Percentiles rank a stretch among this genome's conserved stretches.
phyloP scores from a whole-genome alignment of 140 eudicot genomes.

The Flaveria floridana region DNA sequence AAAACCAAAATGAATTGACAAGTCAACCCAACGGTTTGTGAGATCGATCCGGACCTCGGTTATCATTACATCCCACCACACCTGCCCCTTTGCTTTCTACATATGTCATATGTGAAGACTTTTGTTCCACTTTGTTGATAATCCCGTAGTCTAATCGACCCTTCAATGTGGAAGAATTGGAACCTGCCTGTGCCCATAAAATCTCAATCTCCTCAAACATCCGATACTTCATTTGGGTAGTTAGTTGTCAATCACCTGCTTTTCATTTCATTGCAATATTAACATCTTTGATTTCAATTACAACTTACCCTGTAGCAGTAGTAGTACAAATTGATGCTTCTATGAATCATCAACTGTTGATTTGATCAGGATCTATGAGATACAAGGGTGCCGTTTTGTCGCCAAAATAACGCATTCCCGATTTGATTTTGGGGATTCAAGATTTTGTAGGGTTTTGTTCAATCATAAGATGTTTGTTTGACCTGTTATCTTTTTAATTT shows the following conservation, averaged over 20 bases:
- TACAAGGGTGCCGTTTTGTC: not conserved
- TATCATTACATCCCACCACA: too few relatives aligned
- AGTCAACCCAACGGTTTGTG: too few relatives aligned
- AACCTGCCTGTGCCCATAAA: constrained; percentile 26
- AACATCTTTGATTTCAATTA: not conserved
- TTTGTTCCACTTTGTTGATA: too few relatives aligned
- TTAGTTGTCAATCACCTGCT: constrained; percentile 4
- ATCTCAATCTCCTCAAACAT: constrained; percentile 32
- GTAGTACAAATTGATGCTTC: not conserved
- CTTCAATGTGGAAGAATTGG: constrained; percentile 27
- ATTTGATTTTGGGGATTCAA: not conserved
- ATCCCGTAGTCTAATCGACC: not conserved
- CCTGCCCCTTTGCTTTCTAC: too few relatives aligned
- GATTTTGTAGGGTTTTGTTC: too few relatives aligned
- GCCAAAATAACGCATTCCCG: not conserved
- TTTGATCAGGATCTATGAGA: not conserved
- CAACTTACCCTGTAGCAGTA: too few relatives aligned
- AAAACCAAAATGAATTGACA: too few relatives aligned
- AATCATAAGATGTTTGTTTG: too few relatives aligned
- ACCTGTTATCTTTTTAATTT: too few relatives aligned
- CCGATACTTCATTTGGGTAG: constrained; percentile 43
- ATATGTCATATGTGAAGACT: too few relatives aligned
- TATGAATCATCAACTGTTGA: not conserved
- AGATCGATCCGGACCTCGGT: too few relatives aligned
- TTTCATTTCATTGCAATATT: not conserved